Evolutionary conservation across 176 grass and related monocot species (phyloP).

Genomic region (Aegilops umbellulata): DNA sequence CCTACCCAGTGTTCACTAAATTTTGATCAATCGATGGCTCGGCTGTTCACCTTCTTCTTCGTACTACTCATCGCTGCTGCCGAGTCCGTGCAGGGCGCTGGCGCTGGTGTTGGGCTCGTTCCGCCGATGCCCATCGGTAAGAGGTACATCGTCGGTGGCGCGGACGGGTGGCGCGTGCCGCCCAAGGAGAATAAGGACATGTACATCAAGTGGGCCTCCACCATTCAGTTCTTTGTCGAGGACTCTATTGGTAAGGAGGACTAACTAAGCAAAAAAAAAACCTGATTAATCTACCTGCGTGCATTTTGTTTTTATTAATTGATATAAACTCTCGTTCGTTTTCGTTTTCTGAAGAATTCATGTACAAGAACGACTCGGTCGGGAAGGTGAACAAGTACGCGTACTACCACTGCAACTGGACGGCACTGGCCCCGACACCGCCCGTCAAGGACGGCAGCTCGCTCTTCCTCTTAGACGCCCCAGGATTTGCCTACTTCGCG

Average conservation of each 20-base stretch:
- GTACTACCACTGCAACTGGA: conserved; percentile 67
- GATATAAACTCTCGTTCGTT: neutral
- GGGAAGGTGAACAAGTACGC: conserved; percentile 38
- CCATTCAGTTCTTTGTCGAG: conserved; percentile 37
- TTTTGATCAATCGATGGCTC: neutral
- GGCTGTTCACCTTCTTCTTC: neutral
- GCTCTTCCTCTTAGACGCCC: conserved; percentile 41
- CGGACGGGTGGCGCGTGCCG: conserved; percentile 38
- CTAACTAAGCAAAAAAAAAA: neutral
- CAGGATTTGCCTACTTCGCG: conserved; percentile 44
- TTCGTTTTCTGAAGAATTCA: conserved; percentile 31
- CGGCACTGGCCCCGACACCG: neutral
- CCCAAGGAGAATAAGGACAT: conserved; percentile 22
- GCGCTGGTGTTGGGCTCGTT: neutral
- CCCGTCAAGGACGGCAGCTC: conserved; percentile 40
- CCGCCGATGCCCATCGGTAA: neutral
- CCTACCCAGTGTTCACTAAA: no score
- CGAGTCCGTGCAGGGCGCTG: neutral
- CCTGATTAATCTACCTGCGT: neutral
- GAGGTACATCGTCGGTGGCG: conserved; percentile 43
- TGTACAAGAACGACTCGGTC: conserved; percentile 67
- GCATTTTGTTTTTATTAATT: neutral
- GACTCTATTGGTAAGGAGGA: conserved; percentile 47
- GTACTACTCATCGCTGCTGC: neutral
- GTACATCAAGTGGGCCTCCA: conserved; percentile 51